Percentiles rank a stretch among this genome's conserved stretches.
Evolutionary conservation across 2,329 filamentous ascomycete species (phyloP).

Genomic region (Ceratocystis papillata): DNA sequence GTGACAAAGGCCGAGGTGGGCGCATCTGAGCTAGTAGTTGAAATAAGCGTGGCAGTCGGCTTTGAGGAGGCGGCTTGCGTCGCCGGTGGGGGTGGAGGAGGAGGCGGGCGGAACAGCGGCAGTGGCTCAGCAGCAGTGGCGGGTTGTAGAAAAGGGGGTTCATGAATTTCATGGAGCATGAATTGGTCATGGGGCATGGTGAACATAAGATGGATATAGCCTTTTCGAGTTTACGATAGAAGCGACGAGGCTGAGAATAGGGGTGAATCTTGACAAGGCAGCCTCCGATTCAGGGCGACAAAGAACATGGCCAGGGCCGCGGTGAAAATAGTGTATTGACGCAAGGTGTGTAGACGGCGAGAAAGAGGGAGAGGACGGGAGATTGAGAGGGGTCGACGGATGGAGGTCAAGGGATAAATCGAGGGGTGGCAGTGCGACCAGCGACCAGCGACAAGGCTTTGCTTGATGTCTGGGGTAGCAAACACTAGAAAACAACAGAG

Average conservation of each 20-base stretch:
- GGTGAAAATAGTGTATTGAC: not conserved
- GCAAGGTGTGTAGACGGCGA: not conserved
- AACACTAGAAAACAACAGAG: not conserved
- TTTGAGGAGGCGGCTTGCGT: not conserved
- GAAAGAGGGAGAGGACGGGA: not conserved
- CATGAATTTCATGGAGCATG: not conserved
- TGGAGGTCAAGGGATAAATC: not conserved
- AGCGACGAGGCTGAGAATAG: not conserved
- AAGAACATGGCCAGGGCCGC: constrained; percentile 1
- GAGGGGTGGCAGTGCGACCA: not conserved
- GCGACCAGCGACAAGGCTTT: not conserved
- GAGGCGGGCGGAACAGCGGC: not conserved
- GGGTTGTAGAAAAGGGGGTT: not conserved
- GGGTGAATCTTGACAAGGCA: not conserved
- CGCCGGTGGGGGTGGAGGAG: not conserved
- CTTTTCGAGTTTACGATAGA: not conserved
- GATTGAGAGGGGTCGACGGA: not conserved
- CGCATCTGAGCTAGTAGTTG: not conserved
- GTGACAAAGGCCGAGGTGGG: constrained; percentile 19
- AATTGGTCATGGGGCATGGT: constrained; percentile 13
- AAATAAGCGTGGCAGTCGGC: not conserved
- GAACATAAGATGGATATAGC: not conserved
- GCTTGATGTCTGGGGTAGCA: not conserved
- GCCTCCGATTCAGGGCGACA: not conserved
- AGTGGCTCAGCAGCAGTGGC: not conserved